phyloP scores from a whole-genome alignment of 2,329 filamentous ascomycete genomes.

The Didymella exigua region DNA sequence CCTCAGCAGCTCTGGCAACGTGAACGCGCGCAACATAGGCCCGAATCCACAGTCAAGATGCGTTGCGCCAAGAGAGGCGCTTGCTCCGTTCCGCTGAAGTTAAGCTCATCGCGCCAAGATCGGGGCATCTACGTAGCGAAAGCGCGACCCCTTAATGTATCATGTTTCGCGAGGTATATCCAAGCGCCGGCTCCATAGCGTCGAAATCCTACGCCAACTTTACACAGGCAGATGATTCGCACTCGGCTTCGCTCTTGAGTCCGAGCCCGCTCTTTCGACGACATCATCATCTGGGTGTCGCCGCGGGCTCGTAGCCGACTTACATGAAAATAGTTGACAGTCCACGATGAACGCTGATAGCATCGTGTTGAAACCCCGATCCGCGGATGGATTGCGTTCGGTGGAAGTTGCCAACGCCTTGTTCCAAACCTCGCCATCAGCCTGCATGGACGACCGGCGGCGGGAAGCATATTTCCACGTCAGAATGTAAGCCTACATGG shows the following conservation, averaged over 20 bases:
- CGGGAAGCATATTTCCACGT: too few species aligned
- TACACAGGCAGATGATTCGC: not conserved
- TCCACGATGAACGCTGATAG: too few species aligned
- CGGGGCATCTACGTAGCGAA: not conserved
- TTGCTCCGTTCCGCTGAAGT: not conserved
- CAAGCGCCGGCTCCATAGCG: not conserved
- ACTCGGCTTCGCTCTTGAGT: slow-evolving; percentile 6
- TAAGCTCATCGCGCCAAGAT: slow-evolving; percentile 5
- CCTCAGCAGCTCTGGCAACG: not conserved
- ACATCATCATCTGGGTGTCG: too few species aligned
- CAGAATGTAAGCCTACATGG: too few species aligned
- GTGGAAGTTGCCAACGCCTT: not conserved
- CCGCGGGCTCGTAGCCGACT: not conserved
- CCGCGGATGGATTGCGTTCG: not conserved
- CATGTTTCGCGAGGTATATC: not conserved
- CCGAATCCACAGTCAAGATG: not conserved
- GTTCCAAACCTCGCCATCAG: too few species aligned
- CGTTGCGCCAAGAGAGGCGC: slow-evolving; percentile 3
- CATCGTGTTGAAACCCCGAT: not conserved
- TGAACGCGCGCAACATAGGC: too few species aligned
- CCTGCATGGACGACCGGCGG: too few species aligned
- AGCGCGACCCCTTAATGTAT: slow-evolving; percentile 9
- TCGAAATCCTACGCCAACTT: not conserved
- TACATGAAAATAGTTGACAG: not conserved
- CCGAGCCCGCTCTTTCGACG: not conserved